Conservation (phyloP, 345 rosid genomes). For the Gossypium arboreum region DNA sequence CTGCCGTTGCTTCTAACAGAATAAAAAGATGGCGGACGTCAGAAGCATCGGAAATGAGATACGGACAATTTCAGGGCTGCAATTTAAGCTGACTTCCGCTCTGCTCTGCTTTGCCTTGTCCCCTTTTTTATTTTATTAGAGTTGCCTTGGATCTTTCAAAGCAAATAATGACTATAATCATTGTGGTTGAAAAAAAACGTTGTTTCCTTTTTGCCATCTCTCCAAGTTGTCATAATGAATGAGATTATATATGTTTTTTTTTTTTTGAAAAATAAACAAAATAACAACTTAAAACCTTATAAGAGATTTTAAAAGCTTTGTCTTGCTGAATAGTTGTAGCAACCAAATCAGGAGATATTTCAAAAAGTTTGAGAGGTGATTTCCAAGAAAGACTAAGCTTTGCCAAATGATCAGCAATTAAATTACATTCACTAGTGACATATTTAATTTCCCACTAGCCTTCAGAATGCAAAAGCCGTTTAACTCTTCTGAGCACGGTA, state of each 20-base stretch:
- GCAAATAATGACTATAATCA: not conserved
- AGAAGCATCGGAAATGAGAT: slow-evolving; percentile 5
- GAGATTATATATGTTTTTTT: not conserved
- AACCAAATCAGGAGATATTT: no score
- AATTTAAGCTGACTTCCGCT: not conserved
- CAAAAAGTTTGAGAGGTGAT: no score
- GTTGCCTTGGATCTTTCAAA: not conserved
- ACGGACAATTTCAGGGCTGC: not conserved
- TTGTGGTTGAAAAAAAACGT: not conserved
- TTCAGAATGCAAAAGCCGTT: no score
- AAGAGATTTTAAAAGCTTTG: no score
- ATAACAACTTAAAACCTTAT: no score
- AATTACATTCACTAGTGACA: no score
- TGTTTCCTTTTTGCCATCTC: not conserved
- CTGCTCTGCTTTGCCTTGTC: not conserved
- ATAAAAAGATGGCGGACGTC: not conserved
- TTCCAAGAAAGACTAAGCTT: no score
- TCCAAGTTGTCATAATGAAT: not conserved
- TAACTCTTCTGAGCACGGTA: no score
- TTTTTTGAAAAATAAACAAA: no score
- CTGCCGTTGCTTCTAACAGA: not conserved
- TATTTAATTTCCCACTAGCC: no score
- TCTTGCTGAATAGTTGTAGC: no score
- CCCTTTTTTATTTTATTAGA: not conserved
- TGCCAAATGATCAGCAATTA: no score